Conservation (phyloP, 2,329 filamentous ascomycete species). For the Aspergillus quadricinctus region DNA sequence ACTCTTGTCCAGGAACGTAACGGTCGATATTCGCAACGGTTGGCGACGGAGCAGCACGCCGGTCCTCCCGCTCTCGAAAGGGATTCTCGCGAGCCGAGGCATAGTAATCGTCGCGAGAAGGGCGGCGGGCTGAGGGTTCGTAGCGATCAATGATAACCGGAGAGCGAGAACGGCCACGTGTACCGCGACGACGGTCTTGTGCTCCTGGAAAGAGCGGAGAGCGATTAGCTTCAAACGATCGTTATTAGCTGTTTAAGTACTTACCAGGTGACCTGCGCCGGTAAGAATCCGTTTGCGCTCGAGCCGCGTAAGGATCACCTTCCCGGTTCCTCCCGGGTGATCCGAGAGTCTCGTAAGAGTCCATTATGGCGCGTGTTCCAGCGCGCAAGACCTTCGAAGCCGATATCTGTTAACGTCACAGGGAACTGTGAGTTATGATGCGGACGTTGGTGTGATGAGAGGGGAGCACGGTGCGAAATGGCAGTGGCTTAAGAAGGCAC, state of each 20-base stretch:
- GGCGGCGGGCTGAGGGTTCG: conserved; percentile 52
- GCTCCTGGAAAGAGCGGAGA: conserved; percentile 19
- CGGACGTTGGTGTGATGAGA: neutral
- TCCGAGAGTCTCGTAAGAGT: conserved; percentile 44
- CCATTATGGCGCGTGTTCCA: conserved; percentile 29
- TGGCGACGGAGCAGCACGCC: conserved; percentile 55
- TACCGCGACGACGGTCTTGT: conserved; percentile 41
- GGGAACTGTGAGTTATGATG: neutral
- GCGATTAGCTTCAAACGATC: neutral
- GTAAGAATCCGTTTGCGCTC: conserved; percentile 37
- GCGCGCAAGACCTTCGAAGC: neutral
- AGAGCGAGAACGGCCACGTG: conserved; percentile 54
- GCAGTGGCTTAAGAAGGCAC: neutral
- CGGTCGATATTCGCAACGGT: conserved; percentile 57
- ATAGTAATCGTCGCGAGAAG: conserved; percentile 56
- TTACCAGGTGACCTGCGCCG: conserved; percentile 46
- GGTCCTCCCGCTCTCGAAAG: conserved; percentile 53
- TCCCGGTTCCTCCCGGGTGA: conserved; percentile 43
- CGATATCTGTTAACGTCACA: neutral
- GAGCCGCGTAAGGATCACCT: conserved; percentile 34
- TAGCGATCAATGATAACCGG: conserved; percentile 61
- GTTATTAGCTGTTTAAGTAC: conserved; percentile 9
- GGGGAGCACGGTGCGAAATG: neutral
- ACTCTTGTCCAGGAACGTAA: conserved; percentile 61
- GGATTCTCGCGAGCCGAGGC: conserved; percentile 38